phyloP scores from a whole-genome alignment of 1,284 basidiomycete species.

The Schizophyllum amplum region DNA sequence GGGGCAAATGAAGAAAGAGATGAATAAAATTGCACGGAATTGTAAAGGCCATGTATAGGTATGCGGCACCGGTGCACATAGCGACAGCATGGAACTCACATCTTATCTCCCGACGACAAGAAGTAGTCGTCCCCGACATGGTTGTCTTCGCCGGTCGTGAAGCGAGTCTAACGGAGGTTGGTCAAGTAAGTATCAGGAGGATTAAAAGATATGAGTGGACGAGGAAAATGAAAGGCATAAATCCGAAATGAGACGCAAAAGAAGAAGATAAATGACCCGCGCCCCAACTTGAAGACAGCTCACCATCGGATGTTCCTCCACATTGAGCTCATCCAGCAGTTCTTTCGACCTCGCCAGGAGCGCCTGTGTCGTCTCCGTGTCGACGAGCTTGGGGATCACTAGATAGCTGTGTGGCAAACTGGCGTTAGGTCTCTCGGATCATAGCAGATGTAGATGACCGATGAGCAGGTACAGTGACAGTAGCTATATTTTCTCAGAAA shows the following conservation, averaged over 20 bases:
- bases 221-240: background rate
- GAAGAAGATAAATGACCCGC: constrained; percentile 3
- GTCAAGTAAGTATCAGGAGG: background rate
- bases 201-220: no score
- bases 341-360: constrained; percentile 66
- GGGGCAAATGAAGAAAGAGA: background rate
- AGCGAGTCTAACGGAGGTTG: constrained; percentile 58
- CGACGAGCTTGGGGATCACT: constrained; percentile 68
- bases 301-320: constrained; percentile 78
- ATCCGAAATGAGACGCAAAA: constrained; percentile 1
- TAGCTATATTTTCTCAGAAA: no score
- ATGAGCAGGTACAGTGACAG: no score
- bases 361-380: constrained; percentile 43
- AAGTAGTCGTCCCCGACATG: constrained; percentile 93
- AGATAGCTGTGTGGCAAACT: no score
- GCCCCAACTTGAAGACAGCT: no score
- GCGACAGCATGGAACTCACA: constrained; percentile 38
- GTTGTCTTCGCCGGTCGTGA: constrained; percentile 70
- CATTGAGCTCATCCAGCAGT: constrained; percentile 68
- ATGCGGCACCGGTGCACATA: background rate
- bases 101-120: constrained; percentile 85
- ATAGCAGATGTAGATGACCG: no score
- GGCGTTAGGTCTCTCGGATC: no score
- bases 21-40: no score
- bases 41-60: no score